Evolutionary conservation across 2,329 filamentous ascomycete genomes (phyloP).

Genomic region (Clonostachys rosea): DNA sequence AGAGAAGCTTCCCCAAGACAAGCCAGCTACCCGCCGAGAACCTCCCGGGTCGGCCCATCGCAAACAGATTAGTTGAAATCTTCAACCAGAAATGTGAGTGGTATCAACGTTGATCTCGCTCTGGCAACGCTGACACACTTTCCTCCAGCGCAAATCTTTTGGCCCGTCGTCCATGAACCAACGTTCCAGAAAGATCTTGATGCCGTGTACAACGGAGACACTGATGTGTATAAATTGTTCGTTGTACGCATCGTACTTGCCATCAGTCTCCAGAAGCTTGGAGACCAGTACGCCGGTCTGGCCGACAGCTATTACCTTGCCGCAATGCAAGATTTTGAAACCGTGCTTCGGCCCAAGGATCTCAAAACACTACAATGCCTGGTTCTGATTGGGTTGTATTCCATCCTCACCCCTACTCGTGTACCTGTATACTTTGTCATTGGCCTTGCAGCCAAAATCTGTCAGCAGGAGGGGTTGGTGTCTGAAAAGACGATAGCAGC

Average conservation of each 20-base stretch:
- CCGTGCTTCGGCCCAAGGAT: constrained; percentile 82
- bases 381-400: constrained; percentile 83
- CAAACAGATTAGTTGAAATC: constrained; percentile 75
- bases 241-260: constrained; percentile 87
- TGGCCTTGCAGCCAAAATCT: constrained; percentile 80
- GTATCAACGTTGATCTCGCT: not conserved
- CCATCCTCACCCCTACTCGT: constrained; percentile 83
- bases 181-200: constrained; percentile 73
- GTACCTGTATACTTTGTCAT: constrained; percentile 93
- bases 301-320: constrained; percentile 94
- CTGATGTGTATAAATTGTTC: constrained; percentile 82
- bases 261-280: constrained; percentile 90
- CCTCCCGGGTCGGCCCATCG: constrained; percentile 69
- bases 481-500: constrained; percentile 83
- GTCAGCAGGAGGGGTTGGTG: constrained; percentile 81
- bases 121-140: constrained; percentile 6
- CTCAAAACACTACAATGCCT: constrained; percentile 87
- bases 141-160: constrained; percentile 73
- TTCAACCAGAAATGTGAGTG: constrained; percentile 76
- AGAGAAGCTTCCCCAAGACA: constrained; percentile 86
- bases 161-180: constrained; percentile 81
- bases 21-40: constrained; percentile 76
- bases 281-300: constrained; percentile 83
- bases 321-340: constrained; percentile 79
- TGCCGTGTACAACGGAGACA: constrained; percentile 72